A percentile compares a stretch with the other conserved stretches of the same genome.
Evolutionary conservation across 31 red algal species (phyloP).

Genomic region (Porphyra umbilicalis): DNA sequence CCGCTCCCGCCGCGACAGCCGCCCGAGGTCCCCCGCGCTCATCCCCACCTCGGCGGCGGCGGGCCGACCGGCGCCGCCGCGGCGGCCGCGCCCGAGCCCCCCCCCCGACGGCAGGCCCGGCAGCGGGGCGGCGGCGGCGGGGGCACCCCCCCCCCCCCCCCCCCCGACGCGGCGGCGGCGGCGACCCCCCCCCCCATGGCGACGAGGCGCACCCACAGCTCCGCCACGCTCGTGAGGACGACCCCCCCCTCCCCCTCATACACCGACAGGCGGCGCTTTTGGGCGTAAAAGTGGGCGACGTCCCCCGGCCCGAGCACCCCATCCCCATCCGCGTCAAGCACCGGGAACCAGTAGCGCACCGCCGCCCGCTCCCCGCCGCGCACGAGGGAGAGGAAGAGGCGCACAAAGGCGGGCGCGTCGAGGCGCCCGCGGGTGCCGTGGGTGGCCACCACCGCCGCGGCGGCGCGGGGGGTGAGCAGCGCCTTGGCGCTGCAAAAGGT

Average conservation of each 20-base stretch:
- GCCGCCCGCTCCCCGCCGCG: conserved; percentile 19
- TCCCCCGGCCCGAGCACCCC: conserved; percentile 43
- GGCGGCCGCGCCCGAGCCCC: background rate
- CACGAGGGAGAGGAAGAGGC: background rate
- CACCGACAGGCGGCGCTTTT: conserved; percentile 7
- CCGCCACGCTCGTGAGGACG: conserved; percentile 16
- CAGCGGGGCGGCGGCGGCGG: background rate
- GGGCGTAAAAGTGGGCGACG: conserved; percentile 41
- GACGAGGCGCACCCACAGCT: conserved; percentile 58
- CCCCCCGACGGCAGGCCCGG: background rate
- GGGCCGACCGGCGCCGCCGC: background rate
- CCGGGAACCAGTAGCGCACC: conserved; percentile 60
- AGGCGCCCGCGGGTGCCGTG: background rate
- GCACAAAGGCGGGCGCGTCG: background rate
- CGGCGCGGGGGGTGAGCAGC: background rate
- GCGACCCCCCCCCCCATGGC: conserved; percentile 18
- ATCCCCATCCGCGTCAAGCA: conserved; percentile 59
- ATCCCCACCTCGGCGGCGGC: conserved; percentile 13
- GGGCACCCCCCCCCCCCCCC: no score
- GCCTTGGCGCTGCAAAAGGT: background rate
- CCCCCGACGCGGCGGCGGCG: background rate
- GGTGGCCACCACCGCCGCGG: background rate
- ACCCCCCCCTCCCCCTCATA: conserved; percentile 35
- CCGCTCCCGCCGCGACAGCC: background rate
- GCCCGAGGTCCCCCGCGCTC: background rate